Conservation (phyloP, 2,329 filamentous ascomycete species). For the Bipolaris cookei region DNA sequence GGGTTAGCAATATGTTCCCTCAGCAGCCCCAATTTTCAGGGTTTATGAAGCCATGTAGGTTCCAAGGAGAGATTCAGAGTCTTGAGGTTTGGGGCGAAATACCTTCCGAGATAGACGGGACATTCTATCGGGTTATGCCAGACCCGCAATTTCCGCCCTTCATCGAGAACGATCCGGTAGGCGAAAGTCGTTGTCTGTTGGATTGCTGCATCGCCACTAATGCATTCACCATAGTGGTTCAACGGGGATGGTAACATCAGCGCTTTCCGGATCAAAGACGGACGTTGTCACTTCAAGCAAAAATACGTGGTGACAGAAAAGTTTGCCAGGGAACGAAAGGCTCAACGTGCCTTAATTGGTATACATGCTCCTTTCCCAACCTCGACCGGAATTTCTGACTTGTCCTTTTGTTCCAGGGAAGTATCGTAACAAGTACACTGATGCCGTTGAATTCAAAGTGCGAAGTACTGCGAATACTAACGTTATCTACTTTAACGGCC, state of each 20-base stretch:
- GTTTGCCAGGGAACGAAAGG: slow-evolving; percentile 32
- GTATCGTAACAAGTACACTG: background rate
- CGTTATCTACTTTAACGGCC: slow-evolving; percentile 13
- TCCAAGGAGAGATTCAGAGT: slow-evolving; percentile 19
- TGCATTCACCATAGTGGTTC: background rate
- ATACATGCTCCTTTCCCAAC: background rate
- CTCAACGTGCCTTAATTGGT: slow-evolving; percentile 14
- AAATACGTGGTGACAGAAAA: slow-evolving; percentile 43
- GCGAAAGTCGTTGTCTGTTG: background rate
- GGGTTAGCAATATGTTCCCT: background rate
- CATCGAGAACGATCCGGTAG: slow-evolving; percentile 25
- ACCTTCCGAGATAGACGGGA: slow-evolving; percentile 16
- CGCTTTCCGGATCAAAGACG: slow-evolving; percentile 42
- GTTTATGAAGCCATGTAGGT: slow-evolving; percentile 13
- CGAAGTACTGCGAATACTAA: slow-evolving; percentile 7
- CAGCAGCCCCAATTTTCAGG: background rate
- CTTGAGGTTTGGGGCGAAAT: slow-evolving; percentile 16
- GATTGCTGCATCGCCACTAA: background rate
- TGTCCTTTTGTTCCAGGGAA: background rate
- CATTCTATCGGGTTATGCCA: slow-evolving; percentile 29
- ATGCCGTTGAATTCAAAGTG: background rate
- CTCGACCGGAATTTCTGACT: slow-evolving; percentile 20
- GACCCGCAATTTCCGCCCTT: slow-evolving; percentile 33
- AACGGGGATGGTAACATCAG: slow-evolving; percentile 43
- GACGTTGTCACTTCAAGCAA: slow-evolving; percentile 39